phyloP scores from a whole-genome alignment of 2,329 filamentous ascomycete species.

The Diaporthe vaccinii region DNA sequence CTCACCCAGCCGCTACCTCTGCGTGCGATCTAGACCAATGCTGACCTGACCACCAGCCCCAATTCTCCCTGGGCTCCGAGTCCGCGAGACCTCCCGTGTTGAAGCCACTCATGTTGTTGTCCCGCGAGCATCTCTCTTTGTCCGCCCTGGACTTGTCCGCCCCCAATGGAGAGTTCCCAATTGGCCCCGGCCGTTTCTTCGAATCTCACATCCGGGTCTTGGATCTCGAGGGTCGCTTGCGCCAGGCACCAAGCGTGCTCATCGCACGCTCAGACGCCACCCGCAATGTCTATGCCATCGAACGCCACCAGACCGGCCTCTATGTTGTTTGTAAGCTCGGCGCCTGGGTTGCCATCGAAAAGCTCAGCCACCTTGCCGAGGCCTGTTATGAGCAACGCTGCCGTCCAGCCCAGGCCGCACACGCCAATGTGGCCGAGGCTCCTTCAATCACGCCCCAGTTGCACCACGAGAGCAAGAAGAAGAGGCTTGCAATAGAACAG shows the following conservation, averaged over 20 bases:
- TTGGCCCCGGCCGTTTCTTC: constrained; percentile 64
- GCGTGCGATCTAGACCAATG: not conserved
- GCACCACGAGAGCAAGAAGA: constrained; percentile 66
- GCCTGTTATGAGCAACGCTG: constrained; percentile 55
- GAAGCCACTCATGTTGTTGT: constrained; percentile 73
- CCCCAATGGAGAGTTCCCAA: constrained; percentile 63
- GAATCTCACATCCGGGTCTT: constrained; percentile 74
- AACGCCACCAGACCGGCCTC: constrained; percentile 71
- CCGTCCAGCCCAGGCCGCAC: constrained; percentile 42
- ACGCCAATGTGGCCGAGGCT: constrained; percentile 38
- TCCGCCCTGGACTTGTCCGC: constrained; percentile 71
- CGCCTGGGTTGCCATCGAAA: constrained; percentile 72
- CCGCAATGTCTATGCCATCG: constrained; percentile 71
- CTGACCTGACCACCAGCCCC: constrained; percentile 43
- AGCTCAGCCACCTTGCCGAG: constrained; percentile 65
- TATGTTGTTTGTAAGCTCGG: constrained; percentile 79
- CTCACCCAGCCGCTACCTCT: not conserved
- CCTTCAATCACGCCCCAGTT: constrained; percentile 59
- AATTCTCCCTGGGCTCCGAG: constrained; percentile 34
- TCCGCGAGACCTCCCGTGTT: constrained; percentile 65
- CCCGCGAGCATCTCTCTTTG: constrained; percentile 71
- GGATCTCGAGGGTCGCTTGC: constrained; percentile 73
- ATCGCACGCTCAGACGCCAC: constrained; percentile 71
- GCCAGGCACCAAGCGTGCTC: constrained; percentile 70
- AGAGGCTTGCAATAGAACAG: constrained; percentile 72